A percentile compares a stretch with the other conserved stretches of the same genome.
phyloP scores from a whole-genome alignment of 768 basidiomycete genomes.

The Kwoniella mangroviensis region DNA sequence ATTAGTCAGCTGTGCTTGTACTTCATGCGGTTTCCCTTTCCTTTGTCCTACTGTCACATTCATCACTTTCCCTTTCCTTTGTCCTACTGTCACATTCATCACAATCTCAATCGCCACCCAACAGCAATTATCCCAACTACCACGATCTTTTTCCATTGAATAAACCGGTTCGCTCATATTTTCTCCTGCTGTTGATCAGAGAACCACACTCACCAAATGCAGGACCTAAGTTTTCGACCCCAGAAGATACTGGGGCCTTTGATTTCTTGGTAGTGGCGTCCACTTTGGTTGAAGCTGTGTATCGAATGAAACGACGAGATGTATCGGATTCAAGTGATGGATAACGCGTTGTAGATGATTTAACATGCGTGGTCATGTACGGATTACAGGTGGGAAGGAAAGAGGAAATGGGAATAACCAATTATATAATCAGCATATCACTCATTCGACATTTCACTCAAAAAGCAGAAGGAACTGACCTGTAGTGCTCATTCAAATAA shows the following conservation, averaged over 20 bases:
- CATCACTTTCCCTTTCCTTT: background rate
- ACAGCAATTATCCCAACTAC: too few species aligned
- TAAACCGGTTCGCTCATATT: background rate
- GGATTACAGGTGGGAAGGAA: background rate
- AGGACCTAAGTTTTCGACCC: slow-evolving; percentile 51
- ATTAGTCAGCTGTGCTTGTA: background rate
- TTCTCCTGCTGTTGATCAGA: background rate
- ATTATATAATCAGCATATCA: background rate
- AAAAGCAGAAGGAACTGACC: slow-evolving; percentile 38
- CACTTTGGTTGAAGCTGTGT: slow-evolving; percentile 39
- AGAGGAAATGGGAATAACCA: background rate
- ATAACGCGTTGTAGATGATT: background rate
- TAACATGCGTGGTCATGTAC: too few species aligned
- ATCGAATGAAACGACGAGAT: background rate
- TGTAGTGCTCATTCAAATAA: slow-evolving; percentile 57
- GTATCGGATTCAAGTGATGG: background rate
- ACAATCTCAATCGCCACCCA: too few species aligned
- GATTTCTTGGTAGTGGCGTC: slow-evolving; percentile 51
- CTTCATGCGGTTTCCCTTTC: background rate
- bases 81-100: background rate
- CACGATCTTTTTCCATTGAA: too few species aligned
- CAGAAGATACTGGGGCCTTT: slow-evolving; percentile 41
- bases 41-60: background rate
- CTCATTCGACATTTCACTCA: background rate
- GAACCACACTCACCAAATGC: slow-evolving; percentile 42